Percentiles rank a stretch among this genome's conserved stretches.
phyloP scores from a whole-genome alignment of 192 early-diverging fungal genomes.

The Pilobolus umbonatus region DNA sequence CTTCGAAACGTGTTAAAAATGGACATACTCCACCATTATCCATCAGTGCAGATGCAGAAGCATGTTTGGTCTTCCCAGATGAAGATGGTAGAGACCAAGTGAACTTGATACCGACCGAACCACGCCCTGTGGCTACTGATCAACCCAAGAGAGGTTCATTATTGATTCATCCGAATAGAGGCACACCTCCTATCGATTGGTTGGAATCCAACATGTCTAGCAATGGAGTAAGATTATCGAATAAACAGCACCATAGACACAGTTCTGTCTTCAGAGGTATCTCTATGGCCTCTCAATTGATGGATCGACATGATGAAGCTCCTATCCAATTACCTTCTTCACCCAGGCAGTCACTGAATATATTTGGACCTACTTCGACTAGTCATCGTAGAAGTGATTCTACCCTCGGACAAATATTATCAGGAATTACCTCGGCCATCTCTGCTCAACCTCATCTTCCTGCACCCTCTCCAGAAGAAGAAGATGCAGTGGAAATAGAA shows the following conservation, averaged over 20 bases:
- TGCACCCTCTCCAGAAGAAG: background rate
- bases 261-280: constrained; percentile 33
- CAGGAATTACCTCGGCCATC: constrained; percentile 6
- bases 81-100: constrained; percentile 5
- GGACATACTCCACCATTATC: background rate
- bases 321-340: constrained; percentile 16
- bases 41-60: constrained; percentile 3
- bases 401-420: constrained; percentile 3
- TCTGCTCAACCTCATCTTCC: background rate
- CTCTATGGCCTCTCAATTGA: constrained; percentile 30
- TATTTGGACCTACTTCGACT: background rate
- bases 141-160: background rate
- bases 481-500: constrained; percentile 32
- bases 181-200: background rate
- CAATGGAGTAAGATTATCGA: background rate
- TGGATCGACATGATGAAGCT: constrained; percentile 25
- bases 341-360: background rate
- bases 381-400: constrained; percentile 9
- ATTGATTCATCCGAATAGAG: background rate
- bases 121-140: background rate
- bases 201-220: no score
- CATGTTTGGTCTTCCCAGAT: background rate
- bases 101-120: background rate
- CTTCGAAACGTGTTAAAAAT: constrained; percentile 42
- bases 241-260: constrained; percentile 10